These are phyloP conservation scores for Babesia gibsoni DNA, from an alignment of 169 alveolate species.

Conservation along the genomic window DNA sequence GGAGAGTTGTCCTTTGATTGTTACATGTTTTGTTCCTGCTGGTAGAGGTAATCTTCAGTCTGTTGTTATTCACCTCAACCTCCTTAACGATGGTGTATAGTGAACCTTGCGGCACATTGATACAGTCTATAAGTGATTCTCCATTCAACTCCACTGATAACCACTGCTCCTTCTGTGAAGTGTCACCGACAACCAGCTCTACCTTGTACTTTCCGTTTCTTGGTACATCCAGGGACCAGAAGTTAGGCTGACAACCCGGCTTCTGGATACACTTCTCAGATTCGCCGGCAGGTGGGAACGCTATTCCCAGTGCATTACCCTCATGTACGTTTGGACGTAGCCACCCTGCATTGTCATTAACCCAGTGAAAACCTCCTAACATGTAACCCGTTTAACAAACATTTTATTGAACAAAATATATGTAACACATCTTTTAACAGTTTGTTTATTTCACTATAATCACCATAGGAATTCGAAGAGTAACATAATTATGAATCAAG, in stretches of 20 bases:
- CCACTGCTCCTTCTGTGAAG: slow-evolving; percentile 2
- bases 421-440: no score
- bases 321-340: slow-evolving; percentile 20
- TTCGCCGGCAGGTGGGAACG: slow-evolving; percentile 56
- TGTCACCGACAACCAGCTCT: slow-evolving; percentile 41
- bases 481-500: no score
- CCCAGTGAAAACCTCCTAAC: not conserved
- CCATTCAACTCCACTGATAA: slow-evolving; percentile 58
- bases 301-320: slow-evolving; percentile 28
- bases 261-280: slow-evolving; percentile 41
- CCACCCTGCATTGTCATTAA: not conserved
- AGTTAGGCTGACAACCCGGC: slow-evolving; percentile 56
- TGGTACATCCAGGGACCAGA: slow-evolving; percentile 66
- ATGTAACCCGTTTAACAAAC: slow-evolving; percentile 5
- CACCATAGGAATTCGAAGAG: no score
- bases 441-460: no score
- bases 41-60: slow-evolving; percentile 57
- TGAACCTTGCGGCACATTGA: slow-evolving; percentile 9
- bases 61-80: slow-evolving; percentile 47
- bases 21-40: slow-evolving; percentile 36
- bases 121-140: slow-evolving; percentile 27
- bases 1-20: slow-evolving; percentile 6
- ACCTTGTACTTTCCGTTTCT: slow-evolving; percentile 56
- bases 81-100: slow-evolving; percentile 59
- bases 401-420: no score